These are phyloP conservation scores for Aciculoconidium aculeatum DNA, from an alignment of 805 yeast species.

Conservation along the genomic window DNA sequence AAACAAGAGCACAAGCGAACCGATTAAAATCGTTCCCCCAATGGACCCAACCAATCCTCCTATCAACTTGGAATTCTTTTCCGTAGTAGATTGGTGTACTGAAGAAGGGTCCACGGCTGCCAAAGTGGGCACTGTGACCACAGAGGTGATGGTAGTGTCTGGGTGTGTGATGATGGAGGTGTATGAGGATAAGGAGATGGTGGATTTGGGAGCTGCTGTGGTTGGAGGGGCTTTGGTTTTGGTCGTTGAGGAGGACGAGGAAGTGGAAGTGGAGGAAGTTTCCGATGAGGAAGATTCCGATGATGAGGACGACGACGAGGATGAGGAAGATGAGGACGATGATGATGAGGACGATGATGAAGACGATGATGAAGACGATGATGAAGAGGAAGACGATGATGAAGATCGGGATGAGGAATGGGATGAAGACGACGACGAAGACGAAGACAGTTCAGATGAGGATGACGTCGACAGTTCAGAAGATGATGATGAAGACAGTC, in stretches of 20 bases:
- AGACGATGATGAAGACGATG: slow-evolving; percentile 5
- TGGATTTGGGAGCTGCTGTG: slow-evolving; percentile 1
- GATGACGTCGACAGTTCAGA: slow-evolving; percentile 6
- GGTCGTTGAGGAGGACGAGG: slow-evolving; percentile 2
- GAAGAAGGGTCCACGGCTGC: slow-evolving; percentile 12
- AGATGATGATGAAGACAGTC: slow-evolving; percentile 4
- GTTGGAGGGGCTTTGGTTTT: slow-evolving; percentile 5
- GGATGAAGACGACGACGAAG: slow-evolving; percentile 2
- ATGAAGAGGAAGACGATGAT: slow-evolving; percentile 2
- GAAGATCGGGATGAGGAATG: slow-evolving; percentile 1
- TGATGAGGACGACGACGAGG: slow-evolving; percentile 4
- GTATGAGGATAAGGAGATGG: slow-evolving; percentile 8
- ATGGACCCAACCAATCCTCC: slow-evolving; percentile 44
- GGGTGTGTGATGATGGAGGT: slow-evolving; percentile 18
- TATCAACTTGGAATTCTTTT: slow-evolving; percentile 29
- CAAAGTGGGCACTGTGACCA: slow-evolving; percentile 33
- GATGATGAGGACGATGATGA: slow-evolving; percentile 6
- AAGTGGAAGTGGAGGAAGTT: slow-evolving; percentile 1
- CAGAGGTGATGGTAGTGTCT: slow-evolving; percentile 37
- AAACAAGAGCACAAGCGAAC: slow-evolving; percentile 29
- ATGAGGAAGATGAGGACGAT: slow-evolving; percentile 4
- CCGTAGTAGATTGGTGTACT: slow-evolving; percentile 10
- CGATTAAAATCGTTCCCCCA: slow-evolving; percentile 40
- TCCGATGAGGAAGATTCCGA: slow-evolving; percentile 5
- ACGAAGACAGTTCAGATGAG: slow-evolving; percentile 3